These are phyloP conservation scores for Rosa lucieae DNA, from an alignment of 306 rosid genomes.

Conservation along the genomic window DNA sequence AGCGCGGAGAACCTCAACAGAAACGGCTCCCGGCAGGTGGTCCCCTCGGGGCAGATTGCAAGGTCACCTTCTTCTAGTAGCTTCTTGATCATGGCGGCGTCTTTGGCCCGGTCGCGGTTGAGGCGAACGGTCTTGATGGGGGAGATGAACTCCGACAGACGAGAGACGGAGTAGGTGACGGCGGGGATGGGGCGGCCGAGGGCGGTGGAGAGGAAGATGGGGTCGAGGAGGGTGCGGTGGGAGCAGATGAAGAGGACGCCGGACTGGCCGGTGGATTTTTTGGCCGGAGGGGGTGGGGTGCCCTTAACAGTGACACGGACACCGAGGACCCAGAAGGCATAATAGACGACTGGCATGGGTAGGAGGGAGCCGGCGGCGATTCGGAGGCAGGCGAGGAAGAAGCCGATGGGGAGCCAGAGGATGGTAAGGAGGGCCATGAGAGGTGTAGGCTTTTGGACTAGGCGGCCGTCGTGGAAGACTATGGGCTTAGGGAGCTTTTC, in stretches of 20 bases:
- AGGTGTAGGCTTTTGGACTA: constrained; percentile 71
- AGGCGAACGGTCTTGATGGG: constrained; percentile 72
- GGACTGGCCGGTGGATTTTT: constrained; percentile 30
- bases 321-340: constrained; percentile 72
- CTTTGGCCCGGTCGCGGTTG: constrained; percentile 55
- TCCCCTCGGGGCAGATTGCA: constrained; percentile 81
- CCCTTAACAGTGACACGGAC: constrained; percentile 69
- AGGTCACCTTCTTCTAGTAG: constrained; percentile 71
- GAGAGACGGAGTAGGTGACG: constrained; percentile 73
- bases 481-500: constrained; percentile 79
- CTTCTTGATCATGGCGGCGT: constrained; percentile 72
- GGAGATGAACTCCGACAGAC: constrained; percentile 74
- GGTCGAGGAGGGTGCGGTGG: constrained; percentile 76
- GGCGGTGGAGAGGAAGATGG: constrained; percentile 76
- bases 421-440: constrained; percentile 50
- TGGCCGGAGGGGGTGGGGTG: constrained; percentile 54
- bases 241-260: constrained; percentile 82
- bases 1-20: constrained; percentile 67
- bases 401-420: constrained; percentile 76
- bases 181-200: constrained; percentile 79
- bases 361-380: constrained; percentile 75
- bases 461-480: constrained; percentile 83
- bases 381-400: constrained; percentile 62
- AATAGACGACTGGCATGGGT: constrained; percentile 69
- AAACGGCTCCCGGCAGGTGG: constrained; percentile 84